A percentile compares a stretch with the other conserved stretches of the same genome.
Conservation (phyloP, 2,329 filamentous ascomycete genomes). For the Talaromyces marneffei region DNA sequence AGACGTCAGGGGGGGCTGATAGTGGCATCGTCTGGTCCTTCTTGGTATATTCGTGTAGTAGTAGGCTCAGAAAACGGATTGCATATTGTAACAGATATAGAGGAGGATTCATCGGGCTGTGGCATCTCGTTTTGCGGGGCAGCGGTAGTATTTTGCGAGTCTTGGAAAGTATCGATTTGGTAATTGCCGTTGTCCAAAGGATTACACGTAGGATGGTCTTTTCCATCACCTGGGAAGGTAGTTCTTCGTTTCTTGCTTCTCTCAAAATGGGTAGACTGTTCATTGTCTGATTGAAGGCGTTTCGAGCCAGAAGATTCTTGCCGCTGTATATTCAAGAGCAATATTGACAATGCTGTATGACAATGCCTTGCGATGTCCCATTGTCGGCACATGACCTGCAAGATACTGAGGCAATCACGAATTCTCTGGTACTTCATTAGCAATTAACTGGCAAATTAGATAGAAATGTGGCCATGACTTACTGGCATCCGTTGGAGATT, state of each 20-base stretch:
- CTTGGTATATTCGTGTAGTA: background rate
- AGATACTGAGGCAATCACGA: conserved; percentile 26
- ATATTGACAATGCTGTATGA: conserved; percentile 30
- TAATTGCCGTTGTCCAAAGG: background rate
- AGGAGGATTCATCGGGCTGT: background rate
- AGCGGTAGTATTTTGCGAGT: background rate
- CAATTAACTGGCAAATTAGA: background rate
- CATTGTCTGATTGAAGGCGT: background rate
- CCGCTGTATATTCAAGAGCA: conserved; percentile 28
- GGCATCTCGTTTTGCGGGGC: background rate
- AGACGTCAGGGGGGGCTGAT: background rate
- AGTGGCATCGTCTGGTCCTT: background rate
- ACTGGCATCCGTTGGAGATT: conserved; percentile 29
- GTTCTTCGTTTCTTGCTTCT: conserved; percentile 3
- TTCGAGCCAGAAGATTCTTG: conserved; percentile 2
- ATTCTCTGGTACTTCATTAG: conserved; percentile 27
- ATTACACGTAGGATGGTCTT: background rate
- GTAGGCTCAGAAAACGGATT: background rate
- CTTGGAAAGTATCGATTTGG: background rate
- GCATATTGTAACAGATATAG: background rate
- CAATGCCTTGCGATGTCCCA: conserved; percentile 40
- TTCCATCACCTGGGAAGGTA: background rate
- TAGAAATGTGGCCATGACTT: conserved; percentile 13
- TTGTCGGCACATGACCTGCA: conserved; percentile 32
- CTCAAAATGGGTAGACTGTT: background rate